Evolutionary conservation across 371 early-diverging fungal species (phyloP).

Genomic region (Mortierella sp.): DNA sequence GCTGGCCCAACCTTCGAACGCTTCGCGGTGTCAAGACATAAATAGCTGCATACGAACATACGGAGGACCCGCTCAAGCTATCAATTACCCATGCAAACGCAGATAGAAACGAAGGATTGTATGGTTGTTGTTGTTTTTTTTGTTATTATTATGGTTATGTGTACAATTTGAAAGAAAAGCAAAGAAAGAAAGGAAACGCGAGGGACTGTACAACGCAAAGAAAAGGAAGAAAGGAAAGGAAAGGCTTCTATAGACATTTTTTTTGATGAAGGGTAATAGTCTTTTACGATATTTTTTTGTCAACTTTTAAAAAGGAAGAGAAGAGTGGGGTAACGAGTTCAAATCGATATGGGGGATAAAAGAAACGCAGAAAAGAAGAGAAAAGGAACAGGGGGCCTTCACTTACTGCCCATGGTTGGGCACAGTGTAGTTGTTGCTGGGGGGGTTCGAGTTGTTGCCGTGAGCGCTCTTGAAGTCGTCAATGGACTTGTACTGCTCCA

Average conservation of each 20-base stretch:
- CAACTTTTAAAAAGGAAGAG: not conserved
- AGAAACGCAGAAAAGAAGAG: slow-evolving; percentile 4
- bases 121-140: not conserved
- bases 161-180: not conserved
- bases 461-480: slow-evolving; percentile 78
- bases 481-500: slow-evolving; percentile 77
- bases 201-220: slow-evolving; percentile 9
- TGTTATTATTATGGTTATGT: slow-evolving; percentile 9
- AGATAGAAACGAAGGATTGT: not conserved
- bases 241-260: slow-evolving; percentile 1
- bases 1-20: not conserved
- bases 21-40: not conserved
- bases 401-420: slow-evolving; percentile 27
- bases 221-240: not conserved
- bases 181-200: not conserved
- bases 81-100: not conserved
- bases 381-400: not conserved
- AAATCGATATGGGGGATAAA: not conserved
- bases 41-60: not conserved
- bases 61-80: not conserved
- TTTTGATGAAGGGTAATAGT: not conserved
- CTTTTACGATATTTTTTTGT: slow-evolving; percentile 2
- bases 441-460: slow-evolving; percentile 38
- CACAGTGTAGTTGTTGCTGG: slow-evolving; percentile 44
- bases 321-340: not conserved